phyloP scores from a whole-genome alignment of 108 stramenopile genomes.

The Mediolabrus comicus region DNA sequence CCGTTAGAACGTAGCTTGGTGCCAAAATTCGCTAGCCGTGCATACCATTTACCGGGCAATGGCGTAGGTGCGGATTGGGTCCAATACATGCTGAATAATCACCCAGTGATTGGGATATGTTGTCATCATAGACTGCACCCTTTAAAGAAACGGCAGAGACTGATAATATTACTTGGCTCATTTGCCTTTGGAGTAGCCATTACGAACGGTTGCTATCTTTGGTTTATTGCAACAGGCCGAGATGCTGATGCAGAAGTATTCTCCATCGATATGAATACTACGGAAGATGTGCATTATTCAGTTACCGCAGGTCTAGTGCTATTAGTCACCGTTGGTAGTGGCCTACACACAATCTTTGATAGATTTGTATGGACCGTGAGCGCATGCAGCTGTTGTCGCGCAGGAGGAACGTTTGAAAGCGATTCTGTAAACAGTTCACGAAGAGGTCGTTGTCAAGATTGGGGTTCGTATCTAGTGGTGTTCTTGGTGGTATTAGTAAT shows the following conservation, averaged over 20 bases:
- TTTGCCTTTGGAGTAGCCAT: conserved; percentile 33
- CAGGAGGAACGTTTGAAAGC: conserved; percentile 23
- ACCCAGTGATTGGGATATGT: conserved; percentile 28
- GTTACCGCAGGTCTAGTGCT: conserved; percentile 50
- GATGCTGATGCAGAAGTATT: conserved; percentile 12
- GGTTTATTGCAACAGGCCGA: conserved; percentile 26
- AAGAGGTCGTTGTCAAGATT: conserved; percentile 18
- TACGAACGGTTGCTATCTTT: conserved; percentile 41
- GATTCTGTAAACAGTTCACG: background rate
- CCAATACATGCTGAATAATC: conserved; percentile 33
- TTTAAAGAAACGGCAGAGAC: conserved; percentile 8
- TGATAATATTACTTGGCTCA: conserved; percentile 23
- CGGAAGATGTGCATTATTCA: conserved; percentile 3
- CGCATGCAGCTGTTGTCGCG: conserved; percentile 61
- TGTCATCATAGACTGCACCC: conserved; percentile 34
- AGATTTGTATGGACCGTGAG: conserved; percentile 61
- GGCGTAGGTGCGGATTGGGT: conserved; percentile 7
- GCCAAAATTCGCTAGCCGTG: conserved; percentile 10
- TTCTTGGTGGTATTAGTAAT: conserved; percentile 27
- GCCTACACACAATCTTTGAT: conserved; percentile 61
- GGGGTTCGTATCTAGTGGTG: conserved; percentile 41
- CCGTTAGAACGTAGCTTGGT: conserved; percentile 4
- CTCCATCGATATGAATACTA: background rate
- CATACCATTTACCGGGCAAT: conserved; percentile 34
- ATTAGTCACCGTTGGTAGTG: conserved; percentile 71